Base-by-base conservation (phyloP, 768 basidiomycete genomes). In the Lactarius hatsudake region DNA sequence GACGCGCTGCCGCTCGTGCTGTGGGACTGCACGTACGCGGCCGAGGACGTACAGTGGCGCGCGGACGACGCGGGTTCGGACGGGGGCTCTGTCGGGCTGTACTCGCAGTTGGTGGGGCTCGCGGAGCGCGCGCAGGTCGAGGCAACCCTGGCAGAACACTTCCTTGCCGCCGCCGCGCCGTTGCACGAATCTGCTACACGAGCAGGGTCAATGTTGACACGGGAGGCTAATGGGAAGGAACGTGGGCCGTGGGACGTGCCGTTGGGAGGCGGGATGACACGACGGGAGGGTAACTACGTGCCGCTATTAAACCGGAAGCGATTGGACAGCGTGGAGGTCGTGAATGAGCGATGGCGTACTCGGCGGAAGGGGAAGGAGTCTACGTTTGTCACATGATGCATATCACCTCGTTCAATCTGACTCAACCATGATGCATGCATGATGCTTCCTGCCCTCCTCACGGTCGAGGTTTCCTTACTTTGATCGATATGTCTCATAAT, bases 1-100 rank as follows among this genome's bases (percentile, higher is more conserved):
- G 91, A 96, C 71, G 89, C 86, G 1, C 81, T 97, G 0, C 96
- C 96, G 1, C 84, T 99, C 45, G 84, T 98, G 77, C 85, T 98
- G 17, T 96, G 94, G 91, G 88, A 93, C 30, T 96, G 94, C 73
- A 86, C 81, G 1, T 98, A 93, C 76, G 78, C 81, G 38, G 83
- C 83, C 32, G 79, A 78, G 20, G 86, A 87, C 45, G 81, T 96
- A 9, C 79, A 81, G 62, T 98, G 96, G 96, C 84, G 86, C 61
- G 86, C 83, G 3, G 84, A 84, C 26, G 78, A 77, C 5, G 79
- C 82, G 34, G 81, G 79, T 51, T 75, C 76, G 10, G 71, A 34
- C 13, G 69, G 59, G 15, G 71, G 68, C 65, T 54, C 73, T 72
- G 8, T 56, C 72, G 54, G 74, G 75, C 42, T 65, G 66, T 28